A percentile compares a stretch with the other conserved stretches of the same genome.
Conservation (phyloP, 1,284 basidiomycete genomes). For the Neonothopanus nambi region DNA sequence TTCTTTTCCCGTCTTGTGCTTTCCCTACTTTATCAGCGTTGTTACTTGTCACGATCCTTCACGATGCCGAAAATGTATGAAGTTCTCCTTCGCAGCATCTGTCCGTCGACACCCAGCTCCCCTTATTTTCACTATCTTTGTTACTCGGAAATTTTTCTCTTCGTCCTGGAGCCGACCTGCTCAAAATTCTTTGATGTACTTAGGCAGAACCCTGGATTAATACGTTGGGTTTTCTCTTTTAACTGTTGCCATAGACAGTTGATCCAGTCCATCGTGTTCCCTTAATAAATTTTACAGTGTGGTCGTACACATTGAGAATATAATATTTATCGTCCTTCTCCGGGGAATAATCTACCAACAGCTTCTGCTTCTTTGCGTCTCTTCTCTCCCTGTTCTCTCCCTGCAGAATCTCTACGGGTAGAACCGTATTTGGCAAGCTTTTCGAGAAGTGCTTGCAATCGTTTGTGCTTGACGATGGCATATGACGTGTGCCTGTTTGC, state of each 20-base stretch:
- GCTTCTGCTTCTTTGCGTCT: slow-evolving; percentile 80
- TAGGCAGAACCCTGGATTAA: slow-evolving; percentile 10
- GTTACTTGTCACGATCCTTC: slow-evolving; percentile 46
- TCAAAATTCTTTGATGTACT: slow-evolving; percentile 15
- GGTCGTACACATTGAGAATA: slow-evolving; percentile 10
- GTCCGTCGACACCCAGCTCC: slow-evolving; percentile 35
- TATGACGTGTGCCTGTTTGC: slow-evolving; percentile 75
- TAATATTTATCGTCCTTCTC: slow-evolving; percentile 49
- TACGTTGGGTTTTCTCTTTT: slow-evolving; percentile 10
- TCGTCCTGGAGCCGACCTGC: slow-evolving; percentile 2
- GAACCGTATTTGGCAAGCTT: slow-evolving; percentile 76
- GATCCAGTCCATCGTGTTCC: slow-evolving; percentile 7
- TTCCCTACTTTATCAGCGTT: slow-evolving; percentile 50
- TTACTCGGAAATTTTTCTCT: slow-evolving; percentile 20
- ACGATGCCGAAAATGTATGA: slow-evolving; percentile 50
- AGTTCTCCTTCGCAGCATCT: slow-evolving; percentile 26
- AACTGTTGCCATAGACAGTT: slow-evolving; percentile 13
- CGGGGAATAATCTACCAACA: slow-evolving; percentile 68
- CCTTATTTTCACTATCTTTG: slow-evolving; percentile 29
- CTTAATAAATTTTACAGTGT: slow-evolving; percentile 5
- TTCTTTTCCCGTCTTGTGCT: slow-evolving; percentile 33
- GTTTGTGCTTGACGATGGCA: slow-evolving; percentile 68
- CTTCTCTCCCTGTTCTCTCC: slow-evolving; percentile 66
- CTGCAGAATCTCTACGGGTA: slow-evolving; percentile 56
- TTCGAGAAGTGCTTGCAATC: slow-evolving; percentile 75